Conservation (phyloP, 2,329 filamentous ascomycete species). For the Helotiales sp. region DNA sequence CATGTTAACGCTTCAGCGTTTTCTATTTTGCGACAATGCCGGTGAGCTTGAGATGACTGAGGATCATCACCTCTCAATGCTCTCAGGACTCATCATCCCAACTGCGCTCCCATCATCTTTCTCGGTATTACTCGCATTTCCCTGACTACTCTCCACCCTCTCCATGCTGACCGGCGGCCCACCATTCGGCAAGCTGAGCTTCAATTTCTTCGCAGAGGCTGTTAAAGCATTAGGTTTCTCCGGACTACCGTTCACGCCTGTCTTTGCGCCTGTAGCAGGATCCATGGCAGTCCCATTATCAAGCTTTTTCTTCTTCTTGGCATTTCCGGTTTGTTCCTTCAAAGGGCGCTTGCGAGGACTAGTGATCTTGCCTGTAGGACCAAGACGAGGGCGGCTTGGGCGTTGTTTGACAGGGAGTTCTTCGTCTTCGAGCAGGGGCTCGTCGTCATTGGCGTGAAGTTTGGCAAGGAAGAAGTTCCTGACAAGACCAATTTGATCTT, state of each 20-base stretch:
- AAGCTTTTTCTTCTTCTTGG: conserved; percentile 85
- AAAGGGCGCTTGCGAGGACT: conserved; percentile 80
- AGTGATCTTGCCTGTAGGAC: conserved; percentile 80
- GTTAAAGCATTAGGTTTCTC: conserved; percentile 41
- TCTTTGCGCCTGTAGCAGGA: conserved; percentile 31
- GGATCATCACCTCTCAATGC: conserved; percentile 38
- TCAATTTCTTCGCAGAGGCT: conserved; percentile 54
- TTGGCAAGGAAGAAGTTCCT: conserved; percentile 91
- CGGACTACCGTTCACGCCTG: conserved; percentile 38
- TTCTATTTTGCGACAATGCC: neutral
- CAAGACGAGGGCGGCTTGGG: conserved; percentile 60
- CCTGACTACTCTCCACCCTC: conserved; percentile 57
- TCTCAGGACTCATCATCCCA: conserved; percentile 85
- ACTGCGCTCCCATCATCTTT: conserved; percentile 68
- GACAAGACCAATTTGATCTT: conserved; percentile 80
- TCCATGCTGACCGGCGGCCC: conserved; percentile 50
- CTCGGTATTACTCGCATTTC: conserved; percentile 53
- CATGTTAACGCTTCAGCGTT: neutral
- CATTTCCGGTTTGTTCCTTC: conserved; percentile 78
- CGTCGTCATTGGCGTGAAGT: conserved; percentile 78
- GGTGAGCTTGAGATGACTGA: neutral
- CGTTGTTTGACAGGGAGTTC: conserved; percentile 89
- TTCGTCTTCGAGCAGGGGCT: conserved; percentile 88
- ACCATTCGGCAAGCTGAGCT: conserved; percentile 36
- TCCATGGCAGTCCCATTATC: conserved; percentile 48